These are phyloP conservation scores for Meripilus lineatus DNA, from an alignment of 1,284 basidiomycete species.

Conservation along the genomic window DNA sequence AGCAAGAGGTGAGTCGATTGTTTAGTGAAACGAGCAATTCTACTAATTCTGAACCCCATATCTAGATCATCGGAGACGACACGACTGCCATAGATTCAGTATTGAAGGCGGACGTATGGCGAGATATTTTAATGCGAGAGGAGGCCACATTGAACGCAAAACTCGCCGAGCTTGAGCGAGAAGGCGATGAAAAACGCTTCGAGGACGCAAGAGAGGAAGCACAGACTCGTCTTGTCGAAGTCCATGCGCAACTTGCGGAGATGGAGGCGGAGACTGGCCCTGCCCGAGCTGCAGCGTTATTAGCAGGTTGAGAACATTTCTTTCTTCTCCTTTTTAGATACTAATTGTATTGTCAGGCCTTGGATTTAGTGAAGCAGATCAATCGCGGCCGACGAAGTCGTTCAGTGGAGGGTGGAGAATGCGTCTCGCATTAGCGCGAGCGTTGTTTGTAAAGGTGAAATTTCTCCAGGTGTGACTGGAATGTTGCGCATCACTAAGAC, in stretches of 20 bases:
- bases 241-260: constrained; percentile 87
- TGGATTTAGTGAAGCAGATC: constrained; percentile 88
- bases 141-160: constrained; percentile 72
- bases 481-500: background rate
- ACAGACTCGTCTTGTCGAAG: constrained; percentile 81
- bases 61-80: constrained; percentile 86
- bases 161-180: constrained; percentile 67
- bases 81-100: constrained; percentile 92
- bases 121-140: constrained; percentile 84
- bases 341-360: constrained; percentile 46
- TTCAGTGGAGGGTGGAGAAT: constrained; percentile 99
- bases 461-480: background rate
- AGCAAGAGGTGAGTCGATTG: constrained; percentile 78
- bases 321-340: background rate
- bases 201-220: constrained; percentile 86
- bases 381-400: constrained; percentile 74
- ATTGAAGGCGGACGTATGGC: constrained; percentile 95
- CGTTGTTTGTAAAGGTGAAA: constrained; percentile 88
- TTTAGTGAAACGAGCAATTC: background rate
- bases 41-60: background rate
- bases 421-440: constrained; percentile 80
- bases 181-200: constrained; percentile 72
- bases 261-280: constrained; percentile 99
- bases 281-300: constrained; percentile 82
- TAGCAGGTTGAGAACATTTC: constrained; percentile 58